Conservation (phyloP, 108 stramenopile species). For the Skeletonema potamos region DNA sequence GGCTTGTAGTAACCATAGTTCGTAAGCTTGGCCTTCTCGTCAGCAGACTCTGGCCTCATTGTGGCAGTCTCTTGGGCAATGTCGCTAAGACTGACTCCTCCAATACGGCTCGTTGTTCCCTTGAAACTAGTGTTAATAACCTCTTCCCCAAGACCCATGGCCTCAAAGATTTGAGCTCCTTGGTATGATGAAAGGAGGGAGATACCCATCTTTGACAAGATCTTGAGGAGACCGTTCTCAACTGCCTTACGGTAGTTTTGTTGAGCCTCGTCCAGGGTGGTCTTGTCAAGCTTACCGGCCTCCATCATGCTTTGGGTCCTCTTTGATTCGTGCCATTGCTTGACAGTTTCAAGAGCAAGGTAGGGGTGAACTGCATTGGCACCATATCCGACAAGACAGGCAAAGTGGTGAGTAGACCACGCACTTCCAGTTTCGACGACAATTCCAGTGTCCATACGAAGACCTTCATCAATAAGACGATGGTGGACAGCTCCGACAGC, state of each 20-base stretch:
- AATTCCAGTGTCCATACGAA: constrained; percentile 91
- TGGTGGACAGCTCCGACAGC: constrained; percentile 98
- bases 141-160: constrained; percentile 89
- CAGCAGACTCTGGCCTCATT: constrained; percentile 82
- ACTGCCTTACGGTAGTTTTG: constrained; percentile 90
- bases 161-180: constrained; percentile 97
- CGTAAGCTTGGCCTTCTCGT: constrained; percentile 74
- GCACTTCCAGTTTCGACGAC: constrained; percentile 92
- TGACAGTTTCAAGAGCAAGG: constrained; percentile 94
- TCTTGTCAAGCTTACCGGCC: constrained; percentile 71
- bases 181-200: constrained; percentile 91
- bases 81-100: constrained; percentile 73
- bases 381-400: constrained; percentile 94
- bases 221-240: constrained; percentile 92
- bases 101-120: constrained; percentile 92
- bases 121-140: constrained; percentile 91
- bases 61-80: constrained; percentile 80
- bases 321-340: constrained; percentile 77
- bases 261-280: constrained; percentile 82
- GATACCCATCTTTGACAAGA: constrained; percentile 96
- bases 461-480: constrained; percentile 88
- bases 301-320: constrained; percentile 87
- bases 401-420: constrained; percentile 94
- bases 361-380: constrained; percentile 96
- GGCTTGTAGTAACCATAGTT: constrained; percentile 94